Conservation (phyloP, 306 rosid genomes). For the Arachis stenosperma region DNA sequence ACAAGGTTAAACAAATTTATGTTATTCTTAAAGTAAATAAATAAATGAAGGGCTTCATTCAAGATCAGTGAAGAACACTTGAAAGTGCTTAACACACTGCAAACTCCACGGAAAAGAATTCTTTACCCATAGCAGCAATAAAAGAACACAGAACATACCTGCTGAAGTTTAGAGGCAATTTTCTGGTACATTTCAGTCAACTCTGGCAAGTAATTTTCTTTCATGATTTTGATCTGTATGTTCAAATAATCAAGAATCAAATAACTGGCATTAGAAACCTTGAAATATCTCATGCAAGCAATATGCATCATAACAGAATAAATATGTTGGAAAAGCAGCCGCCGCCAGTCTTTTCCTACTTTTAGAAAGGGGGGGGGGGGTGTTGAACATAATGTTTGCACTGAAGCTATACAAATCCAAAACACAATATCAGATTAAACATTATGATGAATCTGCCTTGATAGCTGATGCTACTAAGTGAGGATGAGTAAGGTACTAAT, state of each 20-base stretch:
- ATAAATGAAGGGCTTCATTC: conserved; percentile 20
- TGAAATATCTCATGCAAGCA: conserved; percentile 24
- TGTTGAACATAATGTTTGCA: not conserved
- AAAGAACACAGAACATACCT: conserved; percentile 52
- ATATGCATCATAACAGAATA: conserved; percentile 9
- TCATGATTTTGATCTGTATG: conserved; percentile 73
- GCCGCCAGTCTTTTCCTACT: not conserved
- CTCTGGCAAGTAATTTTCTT: conserved; percentile 70
- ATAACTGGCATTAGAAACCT: conserved; percentile 27
- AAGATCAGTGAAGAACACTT: conserved; percentile 11
- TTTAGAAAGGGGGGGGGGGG: no score
- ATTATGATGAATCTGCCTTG: conserved; percentile 14
- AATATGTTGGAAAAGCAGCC: not conserved
- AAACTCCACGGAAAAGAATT: conserved; percentile 27
- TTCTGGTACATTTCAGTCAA: conserved; percentile 74
- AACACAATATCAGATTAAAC: conserved; percentile 15
- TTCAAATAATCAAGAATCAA: conserved; percentile 38
- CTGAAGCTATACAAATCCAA: conserved; percentile 28
- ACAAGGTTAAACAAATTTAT: conserved; percentile 17
- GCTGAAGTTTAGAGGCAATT: conserved; percentile 67
- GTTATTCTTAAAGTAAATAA: conserved; percentile 11
- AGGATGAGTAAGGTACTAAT: conserved; percentile 4
- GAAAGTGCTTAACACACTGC: conserved; percentile 27
- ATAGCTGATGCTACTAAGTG: conserved; percentile 17
- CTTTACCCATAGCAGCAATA: conserved; percentile 18